Evolutionary conservation across 495 filamentous ascomycete genomes (phyloP), one percentile per base, ranked within the genome.

Genomic region (Aspergillus incahuasiensis): DNA sequence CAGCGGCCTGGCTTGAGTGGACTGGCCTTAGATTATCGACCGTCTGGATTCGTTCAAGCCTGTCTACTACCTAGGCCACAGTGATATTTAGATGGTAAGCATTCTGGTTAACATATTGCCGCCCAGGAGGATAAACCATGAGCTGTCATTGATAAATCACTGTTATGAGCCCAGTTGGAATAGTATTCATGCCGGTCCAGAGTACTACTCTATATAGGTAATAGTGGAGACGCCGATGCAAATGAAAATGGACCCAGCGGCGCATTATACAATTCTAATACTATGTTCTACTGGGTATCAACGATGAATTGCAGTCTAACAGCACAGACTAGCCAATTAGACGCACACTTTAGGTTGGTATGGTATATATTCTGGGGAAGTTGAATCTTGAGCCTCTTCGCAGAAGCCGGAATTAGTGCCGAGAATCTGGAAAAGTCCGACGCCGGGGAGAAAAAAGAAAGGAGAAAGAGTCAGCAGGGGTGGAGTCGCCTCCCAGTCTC

Each of bases 371-470:
- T 9, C 13, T 34, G 46, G n/a, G 21, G 30, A 44, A 24, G 20
- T n/a, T 44, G 41, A 19, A 38, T 5, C 5, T 40, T 40, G 38
- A 40, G 38, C 38, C 38, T 40, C 38, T 40, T 16, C 3, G 38
- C 15, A 40, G 38, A 40, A 40, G 38, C 38, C 38, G 38, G 38
- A 40, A 40, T 40, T 11, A 25, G 21, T 19, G 18, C 22, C 25
- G 25, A 28, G 25, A 4, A 38, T 39, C 38, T 52, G 30, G 47
- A 39, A 48, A 35, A 53, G 39, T 43, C 32, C 48, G 48, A n/a
- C 21, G 34, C 34, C 34, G 48, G 34, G 34, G 52, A 44, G 44
- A 22, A 43, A 16, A 18, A 34, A 39, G n/a, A 24, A 49, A 32
- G 44, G 34, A 30, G 18, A 30, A 21, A 40, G n/a, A 40, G n/a